Conservation (phyloP, 495 filamentous ascomycete genomes). For the Penicillium pulvis region DNA sequence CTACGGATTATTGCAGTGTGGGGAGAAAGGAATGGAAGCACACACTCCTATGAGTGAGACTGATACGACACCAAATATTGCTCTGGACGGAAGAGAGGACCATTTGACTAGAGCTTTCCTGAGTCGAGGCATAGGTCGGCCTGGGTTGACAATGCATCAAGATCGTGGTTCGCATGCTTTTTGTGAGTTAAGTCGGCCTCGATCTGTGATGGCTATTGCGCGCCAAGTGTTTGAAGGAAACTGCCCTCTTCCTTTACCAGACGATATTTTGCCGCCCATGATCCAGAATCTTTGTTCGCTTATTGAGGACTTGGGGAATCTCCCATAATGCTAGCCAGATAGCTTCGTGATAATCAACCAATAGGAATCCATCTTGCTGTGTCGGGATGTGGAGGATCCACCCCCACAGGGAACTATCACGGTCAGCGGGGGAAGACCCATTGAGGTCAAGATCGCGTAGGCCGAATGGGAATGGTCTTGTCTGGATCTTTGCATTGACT, state of each 20-base stretch:
- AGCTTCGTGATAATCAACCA: background rate
- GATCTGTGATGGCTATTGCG: conserved; percentile 48
- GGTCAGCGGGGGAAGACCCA: background rate
- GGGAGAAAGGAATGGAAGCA: conserved; percentile 11
- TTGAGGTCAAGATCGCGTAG: background rate
- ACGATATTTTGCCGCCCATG: conserved; percentile 38
- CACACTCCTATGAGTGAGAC: conserved; percentile 20
- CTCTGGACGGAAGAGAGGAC: conserved; percentile 40
- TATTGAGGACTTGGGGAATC: conserved; percentile 50
- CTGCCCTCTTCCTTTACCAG: conserved; percentile 31
- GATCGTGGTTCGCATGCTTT: conserved; percentile 18
- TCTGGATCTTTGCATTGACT: background rate
- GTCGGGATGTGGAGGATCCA: background rate
- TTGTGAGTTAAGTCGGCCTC: conserved; percentile 23
- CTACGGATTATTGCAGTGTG: conserved; percentile 47
- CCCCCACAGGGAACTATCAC: background rate
- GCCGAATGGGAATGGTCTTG: no score
- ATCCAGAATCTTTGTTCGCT: conserved; percentile 57
- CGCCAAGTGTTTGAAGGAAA: conserved; percentile 50
- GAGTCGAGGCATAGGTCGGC: conserved; percentile 25
- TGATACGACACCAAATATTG: conserved; percentile 1
- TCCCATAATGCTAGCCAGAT: conserved; percentile 9
- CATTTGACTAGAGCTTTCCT: conserved; percentile 39
- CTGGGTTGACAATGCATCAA: conserved; percentile 33
- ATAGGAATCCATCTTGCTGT: background rate